Percentiles rank a stretch among this genome's conserved stretches.
Conservation (phyloP, 2,329 filamentous ascomycete genomes). For the Lojkania enalia region DNA sequence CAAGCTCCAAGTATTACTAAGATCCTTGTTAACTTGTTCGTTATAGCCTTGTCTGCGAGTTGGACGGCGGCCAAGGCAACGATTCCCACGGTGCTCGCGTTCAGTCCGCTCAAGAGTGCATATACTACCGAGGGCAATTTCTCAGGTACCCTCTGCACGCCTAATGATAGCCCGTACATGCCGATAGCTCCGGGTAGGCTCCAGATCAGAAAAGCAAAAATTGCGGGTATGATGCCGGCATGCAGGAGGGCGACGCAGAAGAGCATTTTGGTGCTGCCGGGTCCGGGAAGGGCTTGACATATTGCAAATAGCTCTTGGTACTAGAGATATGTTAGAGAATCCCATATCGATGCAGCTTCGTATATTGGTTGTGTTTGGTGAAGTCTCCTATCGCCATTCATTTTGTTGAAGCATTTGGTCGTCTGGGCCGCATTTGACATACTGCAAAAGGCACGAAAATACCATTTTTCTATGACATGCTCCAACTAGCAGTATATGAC, state of each 20-base stretch:
- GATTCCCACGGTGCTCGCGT: constrained; percentile 72
- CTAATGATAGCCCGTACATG: constrained; percentile 69
- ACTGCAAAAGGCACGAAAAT: no score
- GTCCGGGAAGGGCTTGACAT: constrained; percentile 68
- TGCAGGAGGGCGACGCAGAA: constrained; percentile 70
- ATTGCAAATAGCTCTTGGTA: constrained; percentile 75
- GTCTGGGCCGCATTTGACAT: no score
- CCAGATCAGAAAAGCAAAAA: constrained; percentile 67
- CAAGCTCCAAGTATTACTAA: constrained; percentile 66
- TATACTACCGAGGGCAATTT: constrained; percentile 66
- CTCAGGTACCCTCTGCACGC: constrained; percentile 63
- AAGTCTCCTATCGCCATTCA: no score
- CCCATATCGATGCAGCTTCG: no score
- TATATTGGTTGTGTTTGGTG: no score
- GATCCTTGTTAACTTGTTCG: constrained; percentile 63
- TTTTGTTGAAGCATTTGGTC: no score
- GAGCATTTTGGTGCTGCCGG: constrained; percentile 70
- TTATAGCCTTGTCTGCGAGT: constrained; percentile 68
- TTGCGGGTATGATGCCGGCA: constrained; percentile 60
- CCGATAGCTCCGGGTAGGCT: constrained; percentile 70
- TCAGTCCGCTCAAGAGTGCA: constrained; percentile 71
- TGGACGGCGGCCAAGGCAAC: constrained; percentile 69
- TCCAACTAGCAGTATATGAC: no score
- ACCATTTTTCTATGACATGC: no score
- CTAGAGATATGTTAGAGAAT: constrained; percentile 44